These are phyloP conservation scores for Leishmania gerbilli DNA, from an alignment of 208 protist genomes.

Conservation along the genomic window DNA sequence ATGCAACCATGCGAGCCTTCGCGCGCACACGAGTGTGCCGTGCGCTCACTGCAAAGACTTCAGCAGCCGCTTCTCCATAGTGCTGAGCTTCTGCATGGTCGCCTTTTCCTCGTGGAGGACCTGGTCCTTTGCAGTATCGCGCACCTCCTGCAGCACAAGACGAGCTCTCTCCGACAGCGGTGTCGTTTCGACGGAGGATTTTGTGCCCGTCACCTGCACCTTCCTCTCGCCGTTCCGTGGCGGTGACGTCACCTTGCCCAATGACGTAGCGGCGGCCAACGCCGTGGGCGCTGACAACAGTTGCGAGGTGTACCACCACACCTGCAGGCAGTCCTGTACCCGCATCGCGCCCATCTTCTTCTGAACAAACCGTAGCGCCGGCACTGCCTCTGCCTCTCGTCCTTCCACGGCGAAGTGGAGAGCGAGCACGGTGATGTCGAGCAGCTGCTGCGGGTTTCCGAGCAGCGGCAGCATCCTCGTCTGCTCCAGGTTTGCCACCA, in stretches of 20 bases:
- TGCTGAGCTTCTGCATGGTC: slow-evolving; percentile 29
- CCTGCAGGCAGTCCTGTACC: slow-evolving; percentile 47
- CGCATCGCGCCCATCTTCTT: slow-evolving; percentile 48
- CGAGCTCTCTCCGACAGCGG: slow-evolving; percentile 18
- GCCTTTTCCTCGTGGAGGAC: slow-evolving; percentile 21
- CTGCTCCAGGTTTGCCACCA: slow-evolving; percentile 44
- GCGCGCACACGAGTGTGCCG: neutral
- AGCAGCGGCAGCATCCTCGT: slow-evolving; percentile 42
- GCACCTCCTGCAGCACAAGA: slow-evolving; percentile 23
- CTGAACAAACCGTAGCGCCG: slow-evolving; percentile 35
- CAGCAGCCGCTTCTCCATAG: slow-evolving; percentile 30
- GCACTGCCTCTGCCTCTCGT: slow-evolving; percentile 8
- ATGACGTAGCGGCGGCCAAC: neutral
- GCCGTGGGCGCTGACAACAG: slow-evolving; percentile 7
- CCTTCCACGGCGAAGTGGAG: slow-evolving; percentile 22
- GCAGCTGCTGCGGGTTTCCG: slow-evolving; percentile 40
- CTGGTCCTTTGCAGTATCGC: slow-evolving; percentile 24
- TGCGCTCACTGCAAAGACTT: slow-evolving; percentile 12
- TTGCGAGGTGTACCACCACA: slow-evolving; percentile 40
- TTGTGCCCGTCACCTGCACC: neutral
- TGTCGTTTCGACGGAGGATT: neutral
- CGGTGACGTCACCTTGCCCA: neutral
- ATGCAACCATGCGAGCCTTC: neutral
- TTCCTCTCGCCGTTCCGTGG: neutral
- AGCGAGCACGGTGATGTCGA: slow-evolving; percentile 42